Evolutionary conservation across 179 eudicot genomes (phyloP).

Genomic region (Camellia oleifera): DNA sequence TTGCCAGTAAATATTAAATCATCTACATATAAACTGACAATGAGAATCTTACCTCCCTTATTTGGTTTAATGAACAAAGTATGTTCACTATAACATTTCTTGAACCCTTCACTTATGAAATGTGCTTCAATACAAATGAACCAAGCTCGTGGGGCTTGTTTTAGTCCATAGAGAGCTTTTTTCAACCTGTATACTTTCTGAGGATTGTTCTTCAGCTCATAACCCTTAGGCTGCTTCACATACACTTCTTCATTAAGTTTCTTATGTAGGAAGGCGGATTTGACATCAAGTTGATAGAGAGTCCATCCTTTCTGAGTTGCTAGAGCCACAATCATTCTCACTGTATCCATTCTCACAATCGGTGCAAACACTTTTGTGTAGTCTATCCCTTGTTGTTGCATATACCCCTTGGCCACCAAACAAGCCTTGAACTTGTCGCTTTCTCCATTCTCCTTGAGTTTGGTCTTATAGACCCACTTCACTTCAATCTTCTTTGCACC

Average conservation of each 20-base stretch:
- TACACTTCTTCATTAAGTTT: neutral
- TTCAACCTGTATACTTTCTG: neutral
- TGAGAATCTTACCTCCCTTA: neutral
- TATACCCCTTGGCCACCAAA: neutral
- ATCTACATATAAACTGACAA: neutral
- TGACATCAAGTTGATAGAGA: neutral
- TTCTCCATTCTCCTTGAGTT: neutral
- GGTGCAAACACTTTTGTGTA: slow-evolving; percentile 13
- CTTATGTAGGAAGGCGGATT: neutral
- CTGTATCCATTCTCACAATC: slow-evolving; percentile 6
- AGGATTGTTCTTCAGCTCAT: neutral
- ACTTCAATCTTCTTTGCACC: neutral
- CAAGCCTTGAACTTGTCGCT: slow-evolving; percentile 11
- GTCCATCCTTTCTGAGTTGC: slow-evolving; percentile 6
- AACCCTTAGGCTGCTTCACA: neutral
- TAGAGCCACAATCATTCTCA: neutral
- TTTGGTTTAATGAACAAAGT: neutral
- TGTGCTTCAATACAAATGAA: neutral
- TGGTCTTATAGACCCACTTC: neutral
- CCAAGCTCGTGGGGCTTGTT: slow-evolving; percentile 9
- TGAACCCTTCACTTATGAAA: too few species aligned
- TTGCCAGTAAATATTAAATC: slow-evolving; percentile 1
- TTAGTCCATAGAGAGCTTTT: neutral
- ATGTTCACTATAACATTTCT: neutral
- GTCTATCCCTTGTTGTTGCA: slow-evolving; percentile 2